These are phyloP conservation scores for Pseudogymnoascus sp. DNA, from an alignment of 2,329 filamentous ascomycete species.

Conservation along the genomic window DNA sequence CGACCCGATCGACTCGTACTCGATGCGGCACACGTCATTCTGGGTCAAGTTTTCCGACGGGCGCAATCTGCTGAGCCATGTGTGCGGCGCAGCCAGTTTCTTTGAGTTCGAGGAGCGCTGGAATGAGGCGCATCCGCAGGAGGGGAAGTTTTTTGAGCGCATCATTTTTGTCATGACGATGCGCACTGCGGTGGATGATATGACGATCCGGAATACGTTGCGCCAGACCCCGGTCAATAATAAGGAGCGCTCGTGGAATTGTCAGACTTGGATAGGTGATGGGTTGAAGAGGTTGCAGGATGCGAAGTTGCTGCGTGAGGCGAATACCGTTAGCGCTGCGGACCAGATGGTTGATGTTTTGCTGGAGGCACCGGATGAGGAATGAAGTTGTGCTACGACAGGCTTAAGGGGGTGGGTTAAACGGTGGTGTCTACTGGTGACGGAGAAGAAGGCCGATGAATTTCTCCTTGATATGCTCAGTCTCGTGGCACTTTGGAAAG, in stretches of 20 bases:
- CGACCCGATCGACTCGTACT: conserved; percentile 8
- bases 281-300: background rate
- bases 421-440: background rate
- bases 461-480: conserved; percentile 5
- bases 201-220: conserved; percentile 8
- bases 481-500: conserved; percentile 1
- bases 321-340: background rate
- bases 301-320: background rate
- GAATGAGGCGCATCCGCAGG: conserved; percentile 1
- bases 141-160: background rate
- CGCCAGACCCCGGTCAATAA: conserved; percentile 7
- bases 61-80: conserved; percentile 8
- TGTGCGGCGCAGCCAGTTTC: conserved; percentile 3
- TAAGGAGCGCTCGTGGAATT: conserved; percentile 10
- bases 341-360: conserved; percentile 9
- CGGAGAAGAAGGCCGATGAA: background rate
- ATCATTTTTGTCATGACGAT: background rate
- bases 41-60: conserved; percentile 8
- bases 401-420: background rate
- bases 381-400: background rate
- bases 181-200: conserved; percentile 5
- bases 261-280: conserved; percentile 10
- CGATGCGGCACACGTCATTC: conserved; percentile 8
- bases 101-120: conserved; percentile 10
- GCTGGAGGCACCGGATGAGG: conserved; percentile 8